Conservation (phyloP, 2,329 filamentous ascomycete genomes). For the Hypomyces rosellus region DNA sequence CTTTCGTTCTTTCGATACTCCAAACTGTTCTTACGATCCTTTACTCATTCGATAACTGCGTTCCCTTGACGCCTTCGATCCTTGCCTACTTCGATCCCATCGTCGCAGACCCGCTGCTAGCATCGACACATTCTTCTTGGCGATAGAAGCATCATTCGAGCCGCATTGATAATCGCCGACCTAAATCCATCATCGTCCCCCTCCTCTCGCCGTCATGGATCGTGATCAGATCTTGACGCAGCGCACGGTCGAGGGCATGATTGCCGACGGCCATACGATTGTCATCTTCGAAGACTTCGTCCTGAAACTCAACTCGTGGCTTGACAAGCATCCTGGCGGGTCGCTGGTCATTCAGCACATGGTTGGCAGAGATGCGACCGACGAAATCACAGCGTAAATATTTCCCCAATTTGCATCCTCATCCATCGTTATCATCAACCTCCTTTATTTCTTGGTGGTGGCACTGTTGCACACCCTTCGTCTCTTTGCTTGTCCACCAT, state of each 20-base stretch:
- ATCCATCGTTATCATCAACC: too few species aligned
- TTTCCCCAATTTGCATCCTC: constrained; percentile 15
- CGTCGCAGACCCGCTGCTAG: not conserved
- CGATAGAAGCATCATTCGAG: not conserved
- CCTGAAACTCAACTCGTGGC: constrained; percentile 81
- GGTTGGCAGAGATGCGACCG: constrained; percentile 88
- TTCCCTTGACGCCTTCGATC: not conserved
- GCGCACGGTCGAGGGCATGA: constrained; percentile 56
- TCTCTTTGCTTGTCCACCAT: too few species aligned
- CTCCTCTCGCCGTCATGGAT: constrained; percentile 2
- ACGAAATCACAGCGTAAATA: constrained; percentile 78
- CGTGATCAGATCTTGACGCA: constrained; percentile 5
- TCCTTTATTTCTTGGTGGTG: too few species aligned
- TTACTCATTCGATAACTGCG: not conserved
- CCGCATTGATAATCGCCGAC: not conserved
- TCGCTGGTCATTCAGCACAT: constrained; percentile 88
- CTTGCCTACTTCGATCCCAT: not conserved
- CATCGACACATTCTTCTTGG: not conserved
- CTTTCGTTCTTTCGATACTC: not conserved
- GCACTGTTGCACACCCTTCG: not conserved
- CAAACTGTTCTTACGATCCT: not conserved
- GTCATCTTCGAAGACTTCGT: constrained; percentile 77
- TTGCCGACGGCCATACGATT: constrained; percentile 73
- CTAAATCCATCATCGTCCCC: not conserved
- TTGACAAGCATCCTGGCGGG: constrained; percentile 86